Conservation (phyloP, 2,329 filamentous ascomycete species). For the Biscogniauxia marginata region DNA sequence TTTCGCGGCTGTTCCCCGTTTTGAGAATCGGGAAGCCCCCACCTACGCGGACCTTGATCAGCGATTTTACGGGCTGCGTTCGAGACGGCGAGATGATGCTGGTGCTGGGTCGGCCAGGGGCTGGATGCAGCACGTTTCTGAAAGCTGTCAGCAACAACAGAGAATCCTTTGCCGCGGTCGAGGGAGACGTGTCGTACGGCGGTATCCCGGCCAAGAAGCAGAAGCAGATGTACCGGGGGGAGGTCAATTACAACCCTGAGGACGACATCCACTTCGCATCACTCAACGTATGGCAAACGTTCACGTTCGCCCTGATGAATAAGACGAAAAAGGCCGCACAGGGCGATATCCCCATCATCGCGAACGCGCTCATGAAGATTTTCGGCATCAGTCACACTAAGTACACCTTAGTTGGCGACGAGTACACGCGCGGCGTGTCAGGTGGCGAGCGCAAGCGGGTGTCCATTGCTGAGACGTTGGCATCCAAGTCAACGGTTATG, state of each 20-base stretch:
- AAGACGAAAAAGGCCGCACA: conserved; percentile 69
- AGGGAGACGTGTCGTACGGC: conserved; percentile 70
- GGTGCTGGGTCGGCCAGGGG: conserved; percentile 66
- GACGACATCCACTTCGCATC: conserved; percentile 74
- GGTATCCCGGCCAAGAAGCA: conserved; percentile 68
- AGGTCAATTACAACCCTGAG: conserved; percentile 77
- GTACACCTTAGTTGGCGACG: conserved; percentile 74
- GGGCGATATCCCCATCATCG: conserved; percentile 64
- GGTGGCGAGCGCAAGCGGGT: conserved; percentile 81
- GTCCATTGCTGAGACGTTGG: conserved; percentile 74
- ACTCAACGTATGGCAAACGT: conserved; percentile 74
- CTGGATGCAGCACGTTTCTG: conserved; percentile 74
- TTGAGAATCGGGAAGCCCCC: conserved; percentile 23
- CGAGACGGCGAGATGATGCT: conserved; percentile 71
- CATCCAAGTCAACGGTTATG: conserved; percentile 70
- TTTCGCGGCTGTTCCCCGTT: conserved; percentile 43
- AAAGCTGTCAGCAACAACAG: conserved; percentile 73
- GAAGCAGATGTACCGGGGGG: conserved; percentile 67
- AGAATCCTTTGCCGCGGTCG: conserved; percentile 61
- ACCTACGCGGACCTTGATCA: conserved; percentile 47
- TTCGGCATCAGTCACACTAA: conserved; percentile 77
- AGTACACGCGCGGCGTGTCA: conserved; percentile 68
- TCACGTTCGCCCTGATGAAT: conserved; percentile 72
- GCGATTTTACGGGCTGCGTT: conserved; percentile 67
- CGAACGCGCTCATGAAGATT: conserved; percentile 70